These are phyloP conservation scores for Pseudofabraea citricarpa DNA, from an alignment of 2,329 filamentous ascomycete species.

Conservation along the genomic window DNA sequence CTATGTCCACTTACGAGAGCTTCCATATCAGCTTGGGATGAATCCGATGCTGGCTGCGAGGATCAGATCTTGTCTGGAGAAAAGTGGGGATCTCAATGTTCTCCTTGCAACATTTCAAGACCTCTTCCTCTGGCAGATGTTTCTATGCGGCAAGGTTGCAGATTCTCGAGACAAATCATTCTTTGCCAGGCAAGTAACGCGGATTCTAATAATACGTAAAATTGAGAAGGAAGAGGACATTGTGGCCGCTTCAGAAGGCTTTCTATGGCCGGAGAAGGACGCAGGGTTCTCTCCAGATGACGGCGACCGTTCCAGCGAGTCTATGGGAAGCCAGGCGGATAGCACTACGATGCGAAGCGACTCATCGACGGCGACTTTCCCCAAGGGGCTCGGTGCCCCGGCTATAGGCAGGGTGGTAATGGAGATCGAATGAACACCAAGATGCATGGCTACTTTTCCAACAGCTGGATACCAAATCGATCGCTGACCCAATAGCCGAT, in stretches of 20 bases:
- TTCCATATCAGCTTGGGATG: slow-evolving; percentile 14
- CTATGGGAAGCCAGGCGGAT: too few relatives aligned
- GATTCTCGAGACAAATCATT: slow-evolving; percentile 12
- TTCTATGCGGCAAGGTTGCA: slow-evolving; percentile 16
- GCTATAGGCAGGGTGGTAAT: too few relatives aligned
- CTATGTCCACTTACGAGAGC: slow-evolving; percentile 13
- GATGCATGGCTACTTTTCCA: too few relatives aligned
- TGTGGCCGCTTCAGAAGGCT: slow-evolving; percentile 8
- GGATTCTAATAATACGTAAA: slow-evolving; percentile 14
- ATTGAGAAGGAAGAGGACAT: slow-evolving; percentile 11
- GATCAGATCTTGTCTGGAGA: slow-evolving; percentile 11
- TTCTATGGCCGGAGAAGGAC: slow-evolving; percentile 16
- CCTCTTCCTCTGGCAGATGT: slow-evolving; percentile 20
- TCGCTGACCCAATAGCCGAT: too few relatives aligned
- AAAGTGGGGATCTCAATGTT: slow-evolving; percentile 14
- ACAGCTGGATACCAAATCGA: too few relatives aligned
- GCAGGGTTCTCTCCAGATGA: too few relatives aligned
- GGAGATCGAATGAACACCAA: too few relatives aligned
- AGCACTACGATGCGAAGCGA: too few relatives aligned
- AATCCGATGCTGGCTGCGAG: slow-evolving; percentile 14
- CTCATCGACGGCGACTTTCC: too few relatives aligned
- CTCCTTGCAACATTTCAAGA: slow-evolving; percentile 19
- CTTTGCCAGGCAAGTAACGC: slow-evolving; percentile 15
- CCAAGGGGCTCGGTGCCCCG: too few relatives aligned
- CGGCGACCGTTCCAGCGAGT: too few relatives aligned